Conservation (phyloP, 768 basidiomycete genomes). For the Russula olivacea region DNA sequence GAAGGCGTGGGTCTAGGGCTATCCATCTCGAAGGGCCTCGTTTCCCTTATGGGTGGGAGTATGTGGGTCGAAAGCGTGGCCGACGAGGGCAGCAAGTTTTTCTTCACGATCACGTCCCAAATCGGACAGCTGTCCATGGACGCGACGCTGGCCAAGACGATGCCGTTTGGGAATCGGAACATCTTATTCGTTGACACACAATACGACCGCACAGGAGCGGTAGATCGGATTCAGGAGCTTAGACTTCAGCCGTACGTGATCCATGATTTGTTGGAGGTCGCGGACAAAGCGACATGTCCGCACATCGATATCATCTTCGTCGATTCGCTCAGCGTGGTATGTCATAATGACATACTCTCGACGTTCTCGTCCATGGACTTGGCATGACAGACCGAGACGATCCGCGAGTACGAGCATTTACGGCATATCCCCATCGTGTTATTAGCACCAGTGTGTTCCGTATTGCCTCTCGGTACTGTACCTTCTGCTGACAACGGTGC, state of each 20-base stretch:
- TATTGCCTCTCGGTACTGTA: no score
- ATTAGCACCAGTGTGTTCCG: constrained; percentile 52
- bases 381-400: constrained; percentile 63
- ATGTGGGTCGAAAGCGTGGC: constrained; percentile 99
- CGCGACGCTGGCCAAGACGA: constrained; percentile 68
- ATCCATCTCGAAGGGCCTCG: constrained; percentile 95
- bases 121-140: constrained; percentile 73
- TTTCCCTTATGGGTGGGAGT: constrained; percentile 95
- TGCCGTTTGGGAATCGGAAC: constrained; percentile 78
- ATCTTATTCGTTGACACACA: constrained; percentile 91
- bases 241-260: constrained; percentile 72
- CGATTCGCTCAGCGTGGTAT: constrained; percentile 77
- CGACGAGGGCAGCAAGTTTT: constrained; percentile 88
- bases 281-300: constrained; percentile 73
- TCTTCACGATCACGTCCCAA: constrained; percentile 91
- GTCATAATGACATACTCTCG: constrained; percentile 32
- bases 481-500: no score
- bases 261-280: constrained; percentile 67
- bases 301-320: constrained; percentile 95
- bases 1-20: constrained; percentile 95
- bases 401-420: constrained; percentile 89
- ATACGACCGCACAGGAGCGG: constrained; percentile 67
- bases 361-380: background rate
- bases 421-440: constrained; percentile 96
- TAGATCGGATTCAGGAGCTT: constrained; percentile 69